These are phyloP conservation scores for Teratosphaeria destructans DNA, from an alignment of 2,329 filamentous ascomycete genomes.

Conservation along the genomic window DNA sequence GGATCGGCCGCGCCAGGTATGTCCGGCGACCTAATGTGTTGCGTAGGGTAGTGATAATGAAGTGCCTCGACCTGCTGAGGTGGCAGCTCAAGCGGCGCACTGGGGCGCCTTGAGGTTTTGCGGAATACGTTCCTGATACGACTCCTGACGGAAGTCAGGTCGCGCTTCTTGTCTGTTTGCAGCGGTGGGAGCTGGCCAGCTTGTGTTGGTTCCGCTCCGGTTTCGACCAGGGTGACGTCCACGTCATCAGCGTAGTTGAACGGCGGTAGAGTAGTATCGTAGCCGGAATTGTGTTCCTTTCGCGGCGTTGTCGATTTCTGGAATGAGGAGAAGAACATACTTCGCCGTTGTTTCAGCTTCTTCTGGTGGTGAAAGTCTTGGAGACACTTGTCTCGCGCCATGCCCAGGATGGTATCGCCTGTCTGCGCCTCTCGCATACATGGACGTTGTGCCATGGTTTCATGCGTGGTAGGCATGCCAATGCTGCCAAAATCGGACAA, in stretches of 20 bases:
- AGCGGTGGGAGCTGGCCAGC: background rate
- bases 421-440: conserved; percentile 17
- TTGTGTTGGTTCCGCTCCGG: conserved; percentile 3
- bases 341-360: conserved; percentile 32
- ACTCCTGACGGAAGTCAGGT: conserved; percentile 52
- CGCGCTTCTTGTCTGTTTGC: conserved; percentile 35
- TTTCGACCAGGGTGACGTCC: conserved; percentile 1
- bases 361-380: conserved; percentile 32
- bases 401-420: conserved; percentile 15
- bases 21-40: background rate
- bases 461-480: background rate
- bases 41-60: conserved; percentile 12
- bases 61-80: conserved; percentile 41
- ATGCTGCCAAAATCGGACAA: conserved; percentile 4
- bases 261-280: conserved; percentile 18
- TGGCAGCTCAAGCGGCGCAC: conserved; percentile 31
- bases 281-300: conserved; percentile 5
- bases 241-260: conserved; percentile 18
- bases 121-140: conserved; percentile 52
- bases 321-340: conserved; percentile 35
- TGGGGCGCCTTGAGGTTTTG: conserved; percentile 27
- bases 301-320: conserved; percentile 22
- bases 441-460: background rate
- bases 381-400: conserved; percentile 31
- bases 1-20: background rate